Percentiles rank a stretch among this genome's conserved stretches.
These are phyloP conservation scores for Xylaria sp. DNA, from an alignment of 2,329 filamentous ascomycete genomes.

Conservation along the genomic window DNA sequence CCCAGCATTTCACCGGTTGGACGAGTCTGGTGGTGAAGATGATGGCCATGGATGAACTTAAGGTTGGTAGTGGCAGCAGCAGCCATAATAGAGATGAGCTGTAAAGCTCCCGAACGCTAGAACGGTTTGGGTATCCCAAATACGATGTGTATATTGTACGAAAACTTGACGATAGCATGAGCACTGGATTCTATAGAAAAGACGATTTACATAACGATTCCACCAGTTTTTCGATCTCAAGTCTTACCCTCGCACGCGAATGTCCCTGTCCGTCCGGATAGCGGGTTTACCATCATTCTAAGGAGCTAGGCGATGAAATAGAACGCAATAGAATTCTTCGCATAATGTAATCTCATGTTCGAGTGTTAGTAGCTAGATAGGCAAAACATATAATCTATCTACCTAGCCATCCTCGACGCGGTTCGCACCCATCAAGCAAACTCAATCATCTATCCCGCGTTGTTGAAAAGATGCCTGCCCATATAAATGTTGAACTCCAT, in stretches of 20 bases:
- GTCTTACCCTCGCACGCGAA: no score
- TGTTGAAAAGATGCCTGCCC: constrained; percentile 29
- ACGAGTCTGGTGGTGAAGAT: constrained; percentile 98
- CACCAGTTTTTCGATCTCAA: no score
- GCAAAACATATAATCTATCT: background rate
- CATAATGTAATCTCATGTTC: background rate
- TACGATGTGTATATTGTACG: constrained; percentile 30
- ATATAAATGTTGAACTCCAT: constrained; percentile 32
- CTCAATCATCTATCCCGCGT: constrained; percentile 2
- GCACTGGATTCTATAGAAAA: constrained; percentile 32
- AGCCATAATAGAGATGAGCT: constrained; percentile 60
- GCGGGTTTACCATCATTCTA: no score
- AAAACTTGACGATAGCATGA: constrained; percentile 29
- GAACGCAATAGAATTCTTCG: no score
- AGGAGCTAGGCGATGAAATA: no score
- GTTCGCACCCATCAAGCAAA: no score
- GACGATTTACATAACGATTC: background rate
- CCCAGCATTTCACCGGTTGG: constrained; percentile 98
- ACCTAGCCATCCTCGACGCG: no score
- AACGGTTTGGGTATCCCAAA: constrained; percentile 22
- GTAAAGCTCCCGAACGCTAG: constrained; percentile 45
- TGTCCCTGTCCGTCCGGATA: no score
- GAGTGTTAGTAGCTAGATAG: background rate
- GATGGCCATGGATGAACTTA: constrained; percentile 88
- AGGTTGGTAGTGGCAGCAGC: constrained; percentile 34